phyloP scores from a whole-genome alignment of 2,329 filamentous ascomycete species.

The Talaromyces sp. region DNA sequence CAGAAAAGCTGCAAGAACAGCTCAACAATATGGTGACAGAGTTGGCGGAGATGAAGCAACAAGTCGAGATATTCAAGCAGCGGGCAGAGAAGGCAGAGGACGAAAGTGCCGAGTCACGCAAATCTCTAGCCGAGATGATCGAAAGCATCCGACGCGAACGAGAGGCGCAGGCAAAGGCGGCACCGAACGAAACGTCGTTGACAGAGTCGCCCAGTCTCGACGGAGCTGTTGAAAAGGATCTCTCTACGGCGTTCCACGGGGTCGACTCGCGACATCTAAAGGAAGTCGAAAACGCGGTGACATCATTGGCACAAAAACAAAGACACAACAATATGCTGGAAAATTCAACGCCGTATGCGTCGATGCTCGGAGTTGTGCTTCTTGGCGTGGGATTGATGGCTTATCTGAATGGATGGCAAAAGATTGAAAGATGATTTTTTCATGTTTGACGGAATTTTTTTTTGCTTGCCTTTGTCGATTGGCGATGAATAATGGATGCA shows the following conservation, averaged over 20 bases:
- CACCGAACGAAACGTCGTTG: neutral
- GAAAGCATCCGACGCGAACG: constrained; percentile 66
- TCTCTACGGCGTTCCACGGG: constrained; percentile 19
- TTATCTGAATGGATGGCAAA: constrained; percentile 78
- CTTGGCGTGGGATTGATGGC: constrained; percentile 80
- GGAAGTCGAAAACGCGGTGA: constrained; percentile 34
- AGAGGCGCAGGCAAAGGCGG: constrained; percentile 37
- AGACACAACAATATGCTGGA: constrained; percentile 36
- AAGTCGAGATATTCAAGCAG: constrained; percentile 70
- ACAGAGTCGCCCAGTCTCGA: neutral
- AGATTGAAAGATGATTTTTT: constrained; percentile 41
- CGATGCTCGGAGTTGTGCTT: constrained; percentile 74
- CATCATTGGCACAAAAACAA: constrained; percentile 36
- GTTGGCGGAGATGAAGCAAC: constrained; percentile 72
- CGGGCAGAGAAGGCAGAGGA: constrained; percentile 75
- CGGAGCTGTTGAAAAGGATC: neutral
- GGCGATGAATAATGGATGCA: neutral
- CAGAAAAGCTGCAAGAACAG: constrained; percentile 57
- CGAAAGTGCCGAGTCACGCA: constrained; percentile 65
- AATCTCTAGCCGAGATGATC: constrained; percentile 81
- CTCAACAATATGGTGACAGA: constrained; percentile 72
- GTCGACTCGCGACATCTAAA: constrained; percentile 44
- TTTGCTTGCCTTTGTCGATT: neutral
- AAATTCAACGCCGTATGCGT: constrained; percentile 67
- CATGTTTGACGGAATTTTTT: neutral